phyloP scores from a whole-genome alignment of 805 yeast species.

The Zygotorulaspora danielsina region DNA sequence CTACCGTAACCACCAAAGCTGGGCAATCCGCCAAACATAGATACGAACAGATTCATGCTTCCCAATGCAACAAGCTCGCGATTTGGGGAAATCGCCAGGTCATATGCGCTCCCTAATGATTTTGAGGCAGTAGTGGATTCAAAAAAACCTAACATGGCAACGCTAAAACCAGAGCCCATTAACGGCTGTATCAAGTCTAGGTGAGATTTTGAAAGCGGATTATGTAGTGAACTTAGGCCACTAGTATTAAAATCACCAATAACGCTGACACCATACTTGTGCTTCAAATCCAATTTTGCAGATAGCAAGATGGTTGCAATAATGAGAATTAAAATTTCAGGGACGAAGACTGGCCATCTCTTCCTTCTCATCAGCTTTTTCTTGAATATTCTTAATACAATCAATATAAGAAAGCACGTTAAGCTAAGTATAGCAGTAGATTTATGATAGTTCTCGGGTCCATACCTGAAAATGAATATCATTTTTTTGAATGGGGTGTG shows the following conservation, averaged over 20 bases:
- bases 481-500: conserved; percentile 72
- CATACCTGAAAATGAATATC: conserved; percentile 50
- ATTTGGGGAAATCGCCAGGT: conserved; percentile 66
- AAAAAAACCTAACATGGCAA: conserved; percentile 84
- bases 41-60: conserved; percentile 58
- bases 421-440: conserved; percentile 62
- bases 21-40: conserved; percentile 67
- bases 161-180: conserved; percentile 66
- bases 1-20: conserved; percentile 96
- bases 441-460: conserved; percentile 43
- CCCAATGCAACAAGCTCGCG: conserved; percentile 92
- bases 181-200: conserved; percentile 49
- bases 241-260: conserved; percentile 63
- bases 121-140: conserved; percentile 93
- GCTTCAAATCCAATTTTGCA: conserved; percentile 43
- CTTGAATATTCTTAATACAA: conserved; percentile 42
- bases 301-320: conserved; percentile 54
- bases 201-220: conserved; percentile 53
- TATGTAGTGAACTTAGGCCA: conserved; percentile 41
- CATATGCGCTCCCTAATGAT: conserved; percentile 70
- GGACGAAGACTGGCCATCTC: conserved; percentile 57
- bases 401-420: conserved; percentile 44
- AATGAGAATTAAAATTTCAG: conserved; percentile 82
- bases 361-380: conserved; percentile 35
- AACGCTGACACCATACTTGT: conserved; percentile 53